Evolutionary conservation across 306 rosid genomes (phyloP).

Genomic region (cucumber (Cucumis sativus)): Cucumber_9930_V3 NC_026655.2:6086001-6086500

Average conservation of each 20-base stretch:
- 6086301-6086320: background rate
- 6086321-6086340: background rate
- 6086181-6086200: background rate
- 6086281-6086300: background rate
- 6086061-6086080: background rate
- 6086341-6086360: background rate
- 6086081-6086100: too few relatives aligned
- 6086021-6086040: constrained; percentile 8
- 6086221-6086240: background rate
- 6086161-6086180: background rate
- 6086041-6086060: background rate
- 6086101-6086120: too few relatives aligned
- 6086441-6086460: background rate
- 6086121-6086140: background rate
- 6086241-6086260: background rate
- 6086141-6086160: background rate
- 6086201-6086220: background rate
- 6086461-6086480: background rate
- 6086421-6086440: background rate
- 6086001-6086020: constrained; percentile 10
- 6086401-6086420: background rate
- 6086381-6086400: background rate
- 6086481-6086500: constrained; percentile 29
- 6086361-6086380: background rate
- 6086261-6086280: background rate